Base-by-base conservation (phyloP, 192 early-diverging fungal species). In the Rhizophagus prolifer region DNA sequence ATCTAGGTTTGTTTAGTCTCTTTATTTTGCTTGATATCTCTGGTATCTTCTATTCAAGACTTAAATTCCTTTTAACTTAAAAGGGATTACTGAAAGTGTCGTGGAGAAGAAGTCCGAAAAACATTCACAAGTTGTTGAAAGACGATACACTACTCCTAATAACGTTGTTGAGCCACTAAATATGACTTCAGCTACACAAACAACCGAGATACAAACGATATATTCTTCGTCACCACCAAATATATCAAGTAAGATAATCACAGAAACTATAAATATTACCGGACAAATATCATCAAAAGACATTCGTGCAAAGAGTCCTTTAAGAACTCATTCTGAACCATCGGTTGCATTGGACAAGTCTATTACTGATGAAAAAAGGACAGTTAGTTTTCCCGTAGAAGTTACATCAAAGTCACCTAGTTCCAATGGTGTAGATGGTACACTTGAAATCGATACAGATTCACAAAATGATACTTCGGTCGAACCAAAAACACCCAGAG, bases 151-250 rank as follows among this genome's bases (percentile, higher is more conserved):
- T 41, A 38, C 74, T n/a, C 74, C 74, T 46, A 66, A 28, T 25
- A 75, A 75, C 30, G 74, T 75, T 61, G 63, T 75, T 50, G 61
- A 75, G 58, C 74, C 74, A 28, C 16, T 75, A 47, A 74, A 25
- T 61, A 62, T 19, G 14, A 25, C 44, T 31, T 12, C 41, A 44
- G 21, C 44, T 25, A 70, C 68, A 44, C 23, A 36, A 44, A 46
- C 9, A 21, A 34, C 16, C 9, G 68, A 70, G 2, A 70, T 26
- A 8, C 34, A 70, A 34, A 30, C 62, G 12, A 64, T 31, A 64
- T 30, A 68, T 10, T 38, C 34, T 34, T 38, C 66, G 7, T 68
- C 66, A 1, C 66, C 34, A 14, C 19, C 41, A 21, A 72, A 72
- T 72, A 72, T 34, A 9, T 38, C 44, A 21, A 58, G 9, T 58